Percentiles rank a stretch among this genome's conserved stretches.
These are phyloP conservation scores for Alternaria sp. DNA, from an alignment of 2,329 filamentous ascomycete genomes.

Conservation along the genomic window DNA sequence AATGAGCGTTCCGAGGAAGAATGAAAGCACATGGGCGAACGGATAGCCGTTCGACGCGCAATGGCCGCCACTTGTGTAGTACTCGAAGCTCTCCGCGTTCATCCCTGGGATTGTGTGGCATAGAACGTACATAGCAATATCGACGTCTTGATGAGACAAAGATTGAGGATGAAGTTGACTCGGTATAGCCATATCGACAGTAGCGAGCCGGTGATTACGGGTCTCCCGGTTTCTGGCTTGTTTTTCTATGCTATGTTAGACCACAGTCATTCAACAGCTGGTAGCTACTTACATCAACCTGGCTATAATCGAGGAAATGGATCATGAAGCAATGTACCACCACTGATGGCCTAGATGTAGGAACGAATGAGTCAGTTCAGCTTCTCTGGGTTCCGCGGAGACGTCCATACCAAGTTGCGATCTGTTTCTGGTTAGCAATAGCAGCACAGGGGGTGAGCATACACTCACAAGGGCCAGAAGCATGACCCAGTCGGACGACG, in stretches of 20 bases:
- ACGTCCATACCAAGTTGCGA: conserved; percentile 29
- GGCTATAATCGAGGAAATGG: conserved; percentile 29
- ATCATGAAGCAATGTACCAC: conserved; percentile 39
- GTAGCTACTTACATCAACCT: conserved; percentile 18
- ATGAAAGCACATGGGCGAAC: neutral
- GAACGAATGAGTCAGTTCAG: neutral
- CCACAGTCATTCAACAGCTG: neutral
- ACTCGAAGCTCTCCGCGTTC: neutral
- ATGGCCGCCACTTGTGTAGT: neutral
- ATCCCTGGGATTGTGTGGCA: neutral
- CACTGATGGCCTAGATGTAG: conserved; percentile 20
- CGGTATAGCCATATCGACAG: conserved; percentile 40
- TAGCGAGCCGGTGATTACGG: conserved; percentile 17
- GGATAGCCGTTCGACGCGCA: neutral
- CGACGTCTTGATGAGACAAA: conserved; percentile 41
- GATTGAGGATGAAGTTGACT: conserved; percentile 35
- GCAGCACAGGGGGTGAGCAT: neutral
- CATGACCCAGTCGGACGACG: conserved; percentile 40
- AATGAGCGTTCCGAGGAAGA: neutral
- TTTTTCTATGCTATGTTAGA: neutral
- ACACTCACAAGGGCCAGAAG: conserved; percentile 33
- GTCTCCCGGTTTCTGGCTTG: conserved; percentile 9
- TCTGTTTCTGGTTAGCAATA: conserved; percentile 26
- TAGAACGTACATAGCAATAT: conserved; percentile 34
- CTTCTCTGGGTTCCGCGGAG: neutral